Evolutionary conservation across 345 rosid species (phyloP), one percentile per base, ranked within the genome.

Genomic region (Ceriops decandra): DNA sequence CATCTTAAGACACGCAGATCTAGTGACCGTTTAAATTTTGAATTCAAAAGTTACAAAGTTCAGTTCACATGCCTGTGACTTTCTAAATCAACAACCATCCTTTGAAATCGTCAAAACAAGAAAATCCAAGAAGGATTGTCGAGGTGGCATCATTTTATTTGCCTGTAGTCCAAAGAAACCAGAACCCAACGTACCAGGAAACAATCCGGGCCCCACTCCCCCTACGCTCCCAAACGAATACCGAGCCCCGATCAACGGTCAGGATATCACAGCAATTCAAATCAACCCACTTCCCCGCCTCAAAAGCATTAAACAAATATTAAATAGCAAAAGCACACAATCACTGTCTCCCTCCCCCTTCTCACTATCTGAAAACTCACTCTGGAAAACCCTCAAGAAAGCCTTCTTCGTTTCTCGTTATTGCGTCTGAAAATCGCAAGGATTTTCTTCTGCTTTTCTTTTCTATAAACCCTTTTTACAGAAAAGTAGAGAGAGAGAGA

Each of bases 11-110:
- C 58, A 32, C 60, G 38, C 53, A 38, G 30, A 56, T 56, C 52
- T 58, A 62, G 79, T 77, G 77, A 81, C 84, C 82, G 84, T 81
- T 81, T 81, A 60, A 74, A 81, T 61, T 81, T 81, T 77, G 68
- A 81, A 81, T 74, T 74, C 77, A 58, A 77, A 73, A 35, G 5
- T 17, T 51, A 6, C 7, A 35, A 22, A 24, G 16, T 62, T 31
- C 9, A 2, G 16, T 17, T 36, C 30, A 54, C 79, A 9, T 3
- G 68, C 24, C 79, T 64, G 82, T 69, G 74, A 64, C 74, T 11
- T 24, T 60, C 68, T 11, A 52, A 13, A 56, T 24, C 22, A 52
- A 52, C 56, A 1, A n/a, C 58, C 28, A 20, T 22, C 59, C 53
- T 9, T 46, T 64, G 49, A 57, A 28, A 56, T 56, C 62, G 27